Percentiles rank a stretch among this genome's conserved stretches.
Conservation (phyloP, 805 yeast genomes). For the Naumovozyma castellii region DNA sequence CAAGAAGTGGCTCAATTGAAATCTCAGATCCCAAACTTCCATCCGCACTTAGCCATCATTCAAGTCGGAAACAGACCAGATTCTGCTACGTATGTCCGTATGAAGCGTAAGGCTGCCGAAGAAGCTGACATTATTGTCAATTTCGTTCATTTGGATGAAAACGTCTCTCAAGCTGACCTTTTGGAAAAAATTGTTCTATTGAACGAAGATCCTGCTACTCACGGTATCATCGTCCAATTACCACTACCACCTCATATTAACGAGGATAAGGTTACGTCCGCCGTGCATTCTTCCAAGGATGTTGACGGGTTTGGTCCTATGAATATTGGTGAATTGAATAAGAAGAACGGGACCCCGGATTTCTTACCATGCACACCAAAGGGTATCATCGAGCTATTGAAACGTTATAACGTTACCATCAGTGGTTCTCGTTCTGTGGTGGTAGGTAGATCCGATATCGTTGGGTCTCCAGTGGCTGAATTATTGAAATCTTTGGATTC, state of each 20-base stretch:
- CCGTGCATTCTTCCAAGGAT: conserved; percentile 77
- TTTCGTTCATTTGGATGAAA: conserved; percentile 54
- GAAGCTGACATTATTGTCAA: conserved; percentile 70
- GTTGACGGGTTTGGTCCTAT: conserved; percentile 90
- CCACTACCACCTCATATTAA: conserved; percentile 77
- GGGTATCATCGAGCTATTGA: conserved; percentile 77
- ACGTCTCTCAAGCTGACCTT: conserved; percentile 49
- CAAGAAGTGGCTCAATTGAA: conserved; percentile 41
- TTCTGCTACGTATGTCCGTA: conserved; percentile 81
- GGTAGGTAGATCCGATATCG: conserved; percentile 90
- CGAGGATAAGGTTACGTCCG: conserved; percentile 70
- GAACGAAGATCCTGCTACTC: conserved; percentile 66
- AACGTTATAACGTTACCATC: conserved; percentile 55
- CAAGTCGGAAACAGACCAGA: conserved; percentile 91
- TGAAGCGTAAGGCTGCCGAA: conserved; percentile 83
- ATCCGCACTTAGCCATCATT: conserved; percentile 70
- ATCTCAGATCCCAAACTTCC: conserved; percentile 39
- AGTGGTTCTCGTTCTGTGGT: conserved; percentile 85
- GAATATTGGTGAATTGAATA: conserved; percentile 84
- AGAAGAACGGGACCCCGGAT: conserved; percentile 72
- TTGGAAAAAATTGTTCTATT: conserved; percentile 50
- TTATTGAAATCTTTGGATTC: conserved; percentile 70
- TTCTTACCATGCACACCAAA: conserved; percentile 94
- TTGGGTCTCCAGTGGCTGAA: conserved; percentile 87
- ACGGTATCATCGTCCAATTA: conserved; percentile 83